Evolutionary conservation across 371 early-diverging fungal genomes (phyloP).

Genomic region (Actinomortierella ambigua): DNA sequence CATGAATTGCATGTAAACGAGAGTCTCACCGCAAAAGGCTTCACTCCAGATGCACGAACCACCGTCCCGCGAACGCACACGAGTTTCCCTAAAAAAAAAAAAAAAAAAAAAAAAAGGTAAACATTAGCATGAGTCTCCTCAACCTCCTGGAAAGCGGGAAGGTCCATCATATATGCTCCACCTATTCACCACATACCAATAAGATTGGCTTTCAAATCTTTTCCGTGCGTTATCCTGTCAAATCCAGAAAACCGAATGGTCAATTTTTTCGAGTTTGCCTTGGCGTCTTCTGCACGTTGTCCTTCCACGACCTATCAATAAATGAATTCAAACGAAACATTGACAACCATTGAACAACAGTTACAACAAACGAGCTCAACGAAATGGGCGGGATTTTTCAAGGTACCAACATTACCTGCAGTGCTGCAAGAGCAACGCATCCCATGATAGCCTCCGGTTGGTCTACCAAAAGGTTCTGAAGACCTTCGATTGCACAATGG

Average conservation of each 20-base stretch:
- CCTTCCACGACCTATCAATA: constrained; percentile 10
- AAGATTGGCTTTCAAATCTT: constrained; percentile 45
- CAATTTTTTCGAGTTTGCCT: constrained; percentile 1
- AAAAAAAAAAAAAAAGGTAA: neutral
- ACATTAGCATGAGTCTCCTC: too few relatives aligned
- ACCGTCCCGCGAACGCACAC: constrained; percentile 57
- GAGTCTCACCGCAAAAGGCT: constrained; percentile 54
- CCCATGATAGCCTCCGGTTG: constrained; percentile 21
- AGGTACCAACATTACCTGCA: constrained; percentile 17
- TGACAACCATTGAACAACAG: neutral
- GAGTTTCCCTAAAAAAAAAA: constrained; percentile 45
- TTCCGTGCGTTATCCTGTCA: constrained; percentile 32
- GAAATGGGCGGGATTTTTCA: neutral
- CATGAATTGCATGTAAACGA: constrained; percentile 55
- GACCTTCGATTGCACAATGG: constrained; percentile 14
- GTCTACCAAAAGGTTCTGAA: constrained; percentile 15
- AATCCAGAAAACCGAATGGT: constrained; percentile 23
- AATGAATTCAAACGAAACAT: neutral
- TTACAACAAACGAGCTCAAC: constrained; percentile 10
- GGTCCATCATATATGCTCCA: neutral
- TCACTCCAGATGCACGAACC: constrained; percentile 46
- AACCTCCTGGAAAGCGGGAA: neutral
- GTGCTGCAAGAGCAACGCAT: constrained; percentile 31
- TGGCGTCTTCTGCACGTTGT: constrained; percentile 5
- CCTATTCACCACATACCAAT: constrained; percentile 26